Evolutionary conservation across 345 rosid genomes (phyloP), one percentile per base, ranked within the genome.

Genomic region (Toxicodendron radicans): DNA sequence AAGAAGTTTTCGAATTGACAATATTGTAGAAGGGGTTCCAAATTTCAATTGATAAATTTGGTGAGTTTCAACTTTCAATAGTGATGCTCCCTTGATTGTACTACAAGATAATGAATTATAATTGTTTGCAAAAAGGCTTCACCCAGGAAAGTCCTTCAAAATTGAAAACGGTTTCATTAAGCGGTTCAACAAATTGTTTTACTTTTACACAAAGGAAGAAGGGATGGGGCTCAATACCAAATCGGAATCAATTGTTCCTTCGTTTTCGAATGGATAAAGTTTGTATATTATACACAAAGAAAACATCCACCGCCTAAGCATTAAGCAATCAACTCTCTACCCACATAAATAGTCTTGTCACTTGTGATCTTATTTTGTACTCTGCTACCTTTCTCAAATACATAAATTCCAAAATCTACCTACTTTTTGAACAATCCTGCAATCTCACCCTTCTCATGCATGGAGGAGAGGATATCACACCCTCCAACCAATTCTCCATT

Each of bases 371-470:
- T 13, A 21, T 13, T 54, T 30, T 33, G 5, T 24, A 20, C 11
- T 58, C 45, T 45, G 57, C 65, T 58, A 58, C 64, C 21, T 23
- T 10, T 70, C 64, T 23, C 33, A 0, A 48, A 18, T 16, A 18
- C 56, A 51, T 70, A 35, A 41, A 7, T 12, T 17, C 30, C 58
- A 58, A 45, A 58, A 45, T 27, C 45, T 6, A 1, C 4, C 64
- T 77, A 79, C 74, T 84, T 83, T 32, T 86, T 85, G 27, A 87
- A 72, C 72, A 90, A 70, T 65, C 86, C 69, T 56, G 86, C 79
- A 72, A 95, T 90, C 84, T 92, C 97, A 7, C 97, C 97, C 60
- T 83, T 92, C 77, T 95, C 95, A 32, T 85, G 72, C 94, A 92
- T 91, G 10, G 93, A 86, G 48, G 89, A 83, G 76, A 95, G 78